phyloP scores from a whole-genome alignment of 306 rosid species.

The Prunus campanulata region DNA sequence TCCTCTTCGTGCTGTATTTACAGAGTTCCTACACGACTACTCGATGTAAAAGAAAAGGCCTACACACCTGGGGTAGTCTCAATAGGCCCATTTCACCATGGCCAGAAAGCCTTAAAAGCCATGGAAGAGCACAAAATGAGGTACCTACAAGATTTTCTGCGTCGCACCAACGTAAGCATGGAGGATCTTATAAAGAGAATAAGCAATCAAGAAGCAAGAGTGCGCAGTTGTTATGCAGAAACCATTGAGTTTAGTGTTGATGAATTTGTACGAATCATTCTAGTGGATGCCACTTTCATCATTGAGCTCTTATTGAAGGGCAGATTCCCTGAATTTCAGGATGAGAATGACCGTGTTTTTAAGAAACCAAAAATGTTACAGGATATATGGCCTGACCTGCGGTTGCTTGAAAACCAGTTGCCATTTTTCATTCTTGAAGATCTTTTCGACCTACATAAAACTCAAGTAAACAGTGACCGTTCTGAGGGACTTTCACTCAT shows the following conservation, averaged over 20 bases:
- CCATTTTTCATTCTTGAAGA: constrained; percentile 31
- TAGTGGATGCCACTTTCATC: constrained; percentile 28
- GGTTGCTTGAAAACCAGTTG: constrained; percentile 41
- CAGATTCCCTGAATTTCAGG: neutral
- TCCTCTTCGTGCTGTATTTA: no score
- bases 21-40: no score
- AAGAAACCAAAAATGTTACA: constrained; percentile 20
- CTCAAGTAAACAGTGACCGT: neutral
- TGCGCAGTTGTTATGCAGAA: constrained; percentile 24
- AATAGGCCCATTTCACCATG: no score
- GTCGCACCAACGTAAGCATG: neutral
- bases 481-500: no score
- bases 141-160: neutral
- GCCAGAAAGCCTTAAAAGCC: no score
- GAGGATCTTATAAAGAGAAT: neutral
- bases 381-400: constrained; percentile 26
- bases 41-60: no score
- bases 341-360: constrained; percentile 23
- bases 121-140: no score
- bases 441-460: neutral
- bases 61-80: no score
- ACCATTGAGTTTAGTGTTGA: constrained; percentile 6
- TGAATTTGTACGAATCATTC: constrained; percentile 21
- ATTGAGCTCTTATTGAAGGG: constrained; percentile 22
- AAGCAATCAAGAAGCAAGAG: neutral